Evolutionary conservation across 305 asterid genomes (phyloP), one percentile per base, ranked within the genome.

Genomic region (Fraxinus latifolia): DNA sequence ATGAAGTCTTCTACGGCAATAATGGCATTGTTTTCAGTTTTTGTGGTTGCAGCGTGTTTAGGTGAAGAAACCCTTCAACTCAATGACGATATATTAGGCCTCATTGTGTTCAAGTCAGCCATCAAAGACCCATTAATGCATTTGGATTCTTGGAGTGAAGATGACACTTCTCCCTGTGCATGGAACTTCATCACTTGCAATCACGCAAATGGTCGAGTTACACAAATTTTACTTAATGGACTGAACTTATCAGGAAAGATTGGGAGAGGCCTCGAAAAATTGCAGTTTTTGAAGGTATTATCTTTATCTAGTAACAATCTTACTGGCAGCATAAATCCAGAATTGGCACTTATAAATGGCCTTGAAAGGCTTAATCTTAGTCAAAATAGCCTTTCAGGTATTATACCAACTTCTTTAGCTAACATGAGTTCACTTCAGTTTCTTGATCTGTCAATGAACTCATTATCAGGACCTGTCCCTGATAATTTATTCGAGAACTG

Each of bases 61-160:
- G 85, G 73, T n/a, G 91, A 71, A 68, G 90, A 87, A 32, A 60
- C 87, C 0, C 85, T 90, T 12, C 91, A 73, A 50, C 90, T 95
- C 1, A 92, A 93, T 87, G 99, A 95, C 83, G 99, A 95, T 68
- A 95, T 95, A 75, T 77, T 94, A 53, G 99, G 97, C 77, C 98
- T 95, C 87, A 89, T 95, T 73, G 99, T 94, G 58, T 91, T 95
- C 92, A 94, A 95, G 80, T 89, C 98, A 31, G 85, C 85, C 33
- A 21, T 95, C 23, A 77, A 12, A 3, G 96, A 92, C 88, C 91
- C 97, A 0, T 60, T 39, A 23, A 84, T 79, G 0, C 67, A 86
- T 80, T 90, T 95, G 19, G 83, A 58, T 0, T 91, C 97, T 0
- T 95, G 99, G 99, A 95, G 72, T 71, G 93, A 94, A 81, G 98